Percentiles rank a stretch among this genome's conserved stretches.
These are phyloP conservation scores for Piloderma croceum DNA, from an alignment of 768 basidiomycete genomes.

Conservation along the genomic window DNA sequence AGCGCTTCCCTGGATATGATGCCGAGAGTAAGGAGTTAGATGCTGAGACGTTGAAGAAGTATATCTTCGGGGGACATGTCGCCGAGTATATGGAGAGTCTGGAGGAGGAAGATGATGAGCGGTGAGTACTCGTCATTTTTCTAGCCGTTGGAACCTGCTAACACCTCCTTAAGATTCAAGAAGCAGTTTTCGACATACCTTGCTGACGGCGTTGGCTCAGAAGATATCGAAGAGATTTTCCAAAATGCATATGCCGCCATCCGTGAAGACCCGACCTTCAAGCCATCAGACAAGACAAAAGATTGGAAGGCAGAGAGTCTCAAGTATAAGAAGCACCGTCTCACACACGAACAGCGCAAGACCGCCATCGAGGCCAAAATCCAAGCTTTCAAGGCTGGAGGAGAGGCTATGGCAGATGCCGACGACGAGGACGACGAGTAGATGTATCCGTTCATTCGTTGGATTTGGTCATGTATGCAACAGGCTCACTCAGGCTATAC, in stretches of 20 bases:
- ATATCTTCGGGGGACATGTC: slow-evolving; percentile 96
- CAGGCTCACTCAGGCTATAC: no score
- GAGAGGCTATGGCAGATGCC: slow-evolving; percentile 31
- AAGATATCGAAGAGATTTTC: slow-evolving; percentile 97
- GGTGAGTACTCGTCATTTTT: slow-evolving; percentile 39
- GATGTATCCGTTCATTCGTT: slow-evolving; percentile 18
- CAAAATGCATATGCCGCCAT: slow-evolving; percentile 90
- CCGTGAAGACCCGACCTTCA: slow-evolving; percentile 89
- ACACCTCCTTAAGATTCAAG: slow-evolving; percentile 66
- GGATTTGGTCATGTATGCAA: no score
- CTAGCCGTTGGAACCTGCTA: slow-evolving; percentile 5
- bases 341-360: slow-evolving; percentile 73
- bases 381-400: slow-evolving; percentile 77
- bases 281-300: slow-evolving; percentile 79
- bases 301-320: slow-evolving; percentile 87
- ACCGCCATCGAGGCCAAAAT: slow-evolving; percentile 83
- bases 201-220: slow-evolving; percentile 90
- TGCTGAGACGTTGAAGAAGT: slow-evolving; percentile 92
- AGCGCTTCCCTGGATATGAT: slow-evolving; percentile 98
- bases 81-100: slow-evolving; percentile 99
- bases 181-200: slow-evolving; percentile 96
- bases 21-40: slow-evolving; percentile 89
- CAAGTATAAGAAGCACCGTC: slow-evolving; percentile 64
- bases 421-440: slow-evolving; percentile 64
- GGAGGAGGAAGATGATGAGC: slow-evolving; percentile 99